These are phyloP conservation scores for Flaveria floridana DNA, from an alignment of 140 eudicot species.

Conservation along the genomic window DNA sequence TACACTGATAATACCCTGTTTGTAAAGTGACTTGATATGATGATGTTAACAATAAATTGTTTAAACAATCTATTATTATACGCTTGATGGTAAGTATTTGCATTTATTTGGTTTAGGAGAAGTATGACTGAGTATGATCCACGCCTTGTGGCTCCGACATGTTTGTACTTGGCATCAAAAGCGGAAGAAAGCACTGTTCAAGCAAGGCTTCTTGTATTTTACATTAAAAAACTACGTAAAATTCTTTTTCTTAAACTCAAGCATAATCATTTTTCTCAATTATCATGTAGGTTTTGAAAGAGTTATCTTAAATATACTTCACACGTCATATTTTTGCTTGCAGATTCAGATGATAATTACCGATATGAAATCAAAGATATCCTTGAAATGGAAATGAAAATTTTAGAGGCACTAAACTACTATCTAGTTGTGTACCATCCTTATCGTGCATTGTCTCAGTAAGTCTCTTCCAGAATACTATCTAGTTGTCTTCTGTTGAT, in stretches of 20 bases:
- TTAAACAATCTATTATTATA: constrained; percentile 3
- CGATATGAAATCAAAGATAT: constrained; percentile 92
- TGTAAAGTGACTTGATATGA: constrained; percentile 9
- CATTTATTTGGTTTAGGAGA: constrained; percentile 48
- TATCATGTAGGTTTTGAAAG: constrained; percentile 14
- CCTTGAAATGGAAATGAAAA: constrained; percentile 98
- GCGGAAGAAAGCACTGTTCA: constrained; percentile 99
- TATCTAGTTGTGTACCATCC: constrained; percentile 94
- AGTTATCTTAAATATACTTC: constrained; percentile 3
- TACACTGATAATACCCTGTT: constrained; percentile 1
- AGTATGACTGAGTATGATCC: constrained; percentile 96
- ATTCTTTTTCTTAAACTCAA: constrained; percentile 6
- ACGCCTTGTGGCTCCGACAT: constrained; percentile 93
- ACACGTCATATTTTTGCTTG: constrained; percentile 27
- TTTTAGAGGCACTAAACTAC: constrained; percentile 89
- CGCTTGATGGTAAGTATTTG: neutral
- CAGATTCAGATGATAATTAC: constrained; percentile 90
- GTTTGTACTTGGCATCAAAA: constrained; percentile 96
- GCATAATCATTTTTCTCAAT: neutral
- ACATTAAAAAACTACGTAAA: constrained; percentile 77
- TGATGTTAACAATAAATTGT: neutral
- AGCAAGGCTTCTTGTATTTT: constrained; percentile 91
- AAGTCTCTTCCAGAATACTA: constrained; percentile 37
- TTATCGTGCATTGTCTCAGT: constrained; percentile 86
- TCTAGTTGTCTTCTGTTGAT: neutral